phyloP scores from a whole-genome alignment of 805 yeast species.

The Wickerhamiella qilinensis region DNA sequence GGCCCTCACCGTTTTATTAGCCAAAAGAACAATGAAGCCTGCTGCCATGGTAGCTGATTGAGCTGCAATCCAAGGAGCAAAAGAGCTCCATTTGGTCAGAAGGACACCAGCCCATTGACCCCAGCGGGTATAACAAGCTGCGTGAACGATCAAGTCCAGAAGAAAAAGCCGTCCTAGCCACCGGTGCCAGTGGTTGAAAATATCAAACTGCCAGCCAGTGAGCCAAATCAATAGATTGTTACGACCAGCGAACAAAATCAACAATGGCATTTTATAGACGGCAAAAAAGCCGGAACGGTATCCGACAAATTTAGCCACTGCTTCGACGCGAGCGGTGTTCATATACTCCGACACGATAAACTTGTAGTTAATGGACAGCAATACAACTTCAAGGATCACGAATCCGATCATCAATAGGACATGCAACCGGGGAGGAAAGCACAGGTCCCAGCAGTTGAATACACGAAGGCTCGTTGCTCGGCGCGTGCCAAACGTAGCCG shows the following conservation, averaged over 20 bases:
- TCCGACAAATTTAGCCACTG: conserved; percentile 22
- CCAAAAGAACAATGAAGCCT: conserved; percentile 32
- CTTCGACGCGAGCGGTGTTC: conserved; percentile 22
- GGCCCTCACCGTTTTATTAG: conserved; percentile 37
- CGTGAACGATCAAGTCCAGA: conserved; percentile 30
- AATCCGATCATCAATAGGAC: conserved; percentile 22
- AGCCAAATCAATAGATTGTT: conserved; percentile 47
- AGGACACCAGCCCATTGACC: conserved; percentile 26
- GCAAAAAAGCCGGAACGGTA: conserved; percentile 22
- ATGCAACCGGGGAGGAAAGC: conserved; percentile 28
- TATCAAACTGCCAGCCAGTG: conserved; percentile 42
- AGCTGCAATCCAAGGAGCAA: conserved; percentile 24
- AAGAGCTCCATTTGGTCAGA: conserved; percentile 7
- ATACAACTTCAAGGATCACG: conserved; percentile 12
- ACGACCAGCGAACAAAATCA: conserved; percentile 44
- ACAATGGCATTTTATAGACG: conserved; percentile 20
- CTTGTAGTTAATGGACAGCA: conserved; percentile 4
- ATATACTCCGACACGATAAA: conserved; percentile 8
- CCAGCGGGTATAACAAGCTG: conserved; percentile 28
- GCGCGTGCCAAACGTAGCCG: conserved; percentile 1
- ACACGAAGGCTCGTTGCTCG: background rate
- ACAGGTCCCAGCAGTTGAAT: conserved; percentile 3
- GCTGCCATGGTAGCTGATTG: conserved; percentile 28
- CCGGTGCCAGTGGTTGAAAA: conserved; percentile 42
- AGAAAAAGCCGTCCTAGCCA: conserved; percentile 33